These are phyloP conservation scores for Ophiostoma ulmi DNA, from an alignment of 2,329 filamentous ascomycete species.

Conservation along the genomic window DNA sequence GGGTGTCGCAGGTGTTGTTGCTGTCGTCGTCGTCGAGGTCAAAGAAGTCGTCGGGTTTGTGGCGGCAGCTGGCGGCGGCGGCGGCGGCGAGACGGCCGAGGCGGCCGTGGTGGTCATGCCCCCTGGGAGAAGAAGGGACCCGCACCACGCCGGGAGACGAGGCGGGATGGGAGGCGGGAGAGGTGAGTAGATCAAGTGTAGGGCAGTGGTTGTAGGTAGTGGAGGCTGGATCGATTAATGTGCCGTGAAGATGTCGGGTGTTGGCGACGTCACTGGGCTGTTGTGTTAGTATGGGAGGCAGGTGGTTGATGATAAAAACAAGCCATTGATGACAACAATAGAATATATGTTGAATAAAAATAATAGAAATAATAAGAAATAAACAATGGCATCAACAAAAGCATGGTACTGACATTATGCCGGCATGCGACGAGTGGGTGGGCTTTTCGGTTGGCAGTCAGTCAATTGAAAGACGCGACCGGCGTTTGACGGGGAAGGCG, in stretches of 20 bases:
- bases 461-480: not conserved
- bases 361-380: not conserved
- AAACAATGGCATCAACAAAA: not conserved
- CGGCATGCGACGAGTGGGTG: not conserved
- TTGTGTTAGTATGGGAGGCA: not conserved
- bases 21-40: not conserved
- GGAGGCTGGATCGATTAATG: too few relatives aligned
- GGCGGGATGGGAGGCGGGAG: slow-evolving; percentile 16
- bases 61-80: not conserved
- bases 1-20: not conserved
- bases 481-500: not conserved
- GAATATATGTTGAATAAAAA: not conserved
- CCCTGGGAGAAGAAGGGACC: slow-evolving; percentile 28
- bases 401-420: not conserved
- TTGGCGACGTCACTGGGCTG: not conserved
- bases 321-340: not conserved
- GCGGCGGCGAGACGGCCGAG: slow-evolving; percentile 17
- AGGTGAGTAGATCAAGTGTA: not conserved
- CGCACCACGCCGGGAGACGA: slow-evolving; percentile 35
- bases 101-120: slow-evolving; percentile 35
- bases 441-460: not conserved
- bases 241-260: not conserved
- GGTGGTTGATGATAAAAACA: not conserved
- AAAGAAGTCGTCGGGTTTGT: not conserved
- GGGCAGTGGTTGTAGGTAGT: too few relatives aligned